Conservation (phyloP, 164 flowering plant species). For the Stephania japonica region DNA sequence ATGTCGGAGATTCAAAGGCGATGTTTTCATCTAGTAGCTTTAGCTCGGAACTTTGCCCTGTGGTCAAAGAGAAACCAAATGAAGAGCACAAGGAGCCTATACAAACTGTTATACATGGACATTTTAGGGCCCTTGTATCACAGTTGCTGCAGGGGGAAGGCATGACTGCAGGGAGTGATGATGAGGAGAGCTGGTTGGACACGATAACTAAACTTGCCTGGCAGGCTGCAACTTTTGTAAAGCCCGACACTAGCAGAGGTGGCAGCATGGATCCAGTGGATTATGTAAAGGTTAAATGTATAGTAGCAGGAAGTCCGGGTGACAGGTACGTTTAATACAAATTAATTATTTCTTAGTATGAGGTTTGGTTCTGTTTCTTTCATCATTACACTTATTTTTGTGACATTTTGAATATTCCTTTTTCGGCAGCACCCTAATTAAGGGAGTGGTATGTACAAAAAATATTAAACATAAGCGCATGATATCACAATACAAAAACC, state of each 20-base stretch:
- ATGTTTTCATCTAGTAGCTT: conserved; percentile 49
- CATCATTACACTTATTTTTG: background rate
- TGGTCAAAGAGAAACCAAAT: conserved; percentile 41
- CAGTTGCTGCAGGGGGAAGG: conserved; percentile 80
- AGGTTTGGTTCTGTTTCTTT: conserved; percentile 2
- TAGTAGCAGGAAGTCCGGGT: conserved; percentile 63
- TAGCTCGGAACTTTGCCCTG: conserved; percentile 30
- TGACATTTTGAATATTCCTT: background rate
- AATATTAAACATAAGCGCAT: conserved; percentile 97
- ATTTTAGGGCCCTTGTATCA: conserved; percentile 90
- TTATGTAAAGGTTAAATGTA: conserved; percentile 90
- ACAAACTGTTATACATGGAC: conserved; percentile 62
- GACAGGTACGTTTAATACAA: conserved; percentile 51
- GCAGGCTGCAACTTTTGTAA: conserved; percentile 94
- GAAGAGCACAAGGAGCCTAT: conserved; percentile 57
- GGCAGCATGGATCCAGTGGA: conserved; percentile 97
- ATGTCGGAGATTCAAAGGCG: conserved; percentile 49
- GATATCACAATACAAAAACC: conserved; percentile 87
- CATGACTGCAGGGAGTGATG: conserved; percentile 32
- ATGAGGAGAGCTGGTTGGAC: conserved; percentile 65
- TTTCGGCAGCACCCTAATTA: conserved; percentile 62
- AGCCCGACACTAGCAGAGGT: conserved; percentile 82
- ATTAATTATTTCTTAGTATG: background rate
- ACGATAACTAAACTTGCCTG: conserved; percentile 66
- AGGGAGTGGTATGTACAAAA: conserved; percentile 95